phyloP scores from a whole-genome alignment of 306 rosid species.

The Senna siamea region DNA sequence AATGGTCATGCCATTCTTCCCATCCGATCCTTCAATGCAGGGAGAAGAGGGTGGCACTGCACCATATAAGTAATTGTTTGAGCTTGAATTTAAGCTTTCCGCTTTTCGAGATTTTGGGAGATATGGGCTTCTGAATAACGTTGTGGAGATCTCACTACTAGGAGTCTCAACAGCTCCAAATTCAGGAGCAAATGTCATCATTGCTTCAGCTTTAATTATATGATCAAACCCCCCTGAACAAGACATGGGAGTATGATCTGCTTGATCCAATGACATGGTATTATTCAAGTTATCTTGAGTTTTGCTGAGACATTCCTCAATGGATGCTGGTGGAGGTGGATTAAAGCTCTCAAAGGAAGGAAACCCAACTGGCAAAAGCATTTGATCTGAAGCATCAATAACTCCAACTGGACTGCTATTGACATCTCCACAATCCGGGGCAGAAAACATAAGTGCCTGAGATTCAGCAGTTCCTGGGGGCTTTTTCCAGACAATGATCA shows the following conservation, averaged over 20 bases:
- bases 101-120: conserved; percentile 70
- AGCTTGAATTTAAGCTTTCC: conserved; percentile 72
- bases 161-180: conserved; percentile 97
- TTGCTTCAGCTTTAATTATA: conserved; percentile 89
- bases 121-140: conserved; percentile 86
- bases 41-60: conserved; percentile 90
- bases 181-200: conserved; percentile 95
- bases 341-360: conserved; percentile 78
- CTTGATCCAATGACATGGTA: conserved; percentile 52
- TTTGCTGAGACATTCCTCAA: conserved; percentile 69
- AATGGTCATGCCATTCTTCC: conserved; percentile 55
- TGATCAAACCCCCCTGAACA: conserved; percentile 82
- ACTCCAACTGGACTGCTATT: conserved; percentile 79
- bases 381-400: conserved; percentile 78
- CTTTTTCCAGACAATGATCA: conserved; percentile 59
- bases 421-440: conserved; percentile 78
- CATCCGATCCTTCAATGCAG: conserved; percentile 70
- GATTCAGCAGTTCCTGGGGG: conserved; percentile 99
- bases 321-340: conserved; percentile 61
- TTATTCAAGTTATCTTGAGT: conserved; percentile 59
- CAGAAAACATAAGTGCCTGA: conserved; percentile 79
- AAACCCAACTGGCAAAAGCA: conserved; percentile 73
- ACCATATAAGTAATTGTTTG: conserved; percentile 77
- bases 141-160: conserved; percentile 69
- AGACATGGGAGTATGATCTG: conserved; percentile 58